phyloP scores from a whole-genome alignment of 148 eudicot genomes.

The Pouteria glomerata region DNA sequence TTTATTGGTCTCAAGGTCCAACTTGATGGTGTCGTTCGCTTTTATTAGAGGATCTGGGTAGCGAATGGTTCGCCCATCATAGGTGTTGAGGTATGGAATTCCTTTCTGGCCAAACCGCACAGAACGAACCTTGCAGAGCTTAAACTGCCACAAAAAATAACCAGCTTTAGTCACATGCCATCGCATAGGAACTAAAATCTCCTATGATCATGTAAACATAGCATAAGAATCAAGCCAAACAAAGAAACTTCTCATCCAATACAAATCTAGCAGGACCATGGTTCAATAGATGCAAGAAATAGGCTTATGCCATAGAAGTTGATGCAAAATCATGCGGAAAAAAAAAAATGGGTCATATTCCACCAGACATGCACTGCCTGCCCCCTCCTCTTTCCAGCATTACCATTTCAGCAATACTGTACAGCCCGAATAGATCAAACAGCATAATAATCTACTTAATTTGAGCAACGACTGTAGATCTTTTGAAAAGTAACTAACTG shows the following conservation, averaged over 20 bases:
- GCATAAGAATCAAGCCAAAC: background rate
- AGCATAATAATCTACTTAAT: background rate
- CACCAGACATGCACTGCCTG: background rate
- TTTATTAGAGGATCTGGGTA: constrained; percentile 57
- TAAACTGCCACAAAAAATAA: constrained; percentile 26
- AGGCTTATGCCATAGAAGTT: too few species aligned
- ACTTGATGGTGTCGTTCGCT: constrained; percentile 54
- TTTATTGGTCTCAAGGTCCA: constrained; percentile 44
- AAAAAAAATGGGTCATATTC: background rate
- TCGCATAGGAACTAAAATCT: background rate
- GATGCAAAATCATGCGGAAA: background rate
- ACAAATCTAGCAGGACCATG: background rate
- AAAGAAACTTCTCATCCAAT: background rate
- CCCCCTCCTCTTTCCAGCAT: background rate
- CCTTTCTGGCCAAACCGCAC: constrained; percentile 57
- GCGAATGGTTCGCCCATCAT: constrained; percentile 54
- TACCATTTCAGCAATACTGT: background rate
- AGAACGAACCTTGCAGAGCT: constrained; percentile 58
- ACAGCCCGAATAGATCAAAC: background rate
- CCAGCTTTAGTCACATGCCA: background rate
- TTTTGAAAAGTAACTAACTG: too few species aligned
- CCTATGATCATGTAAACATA: background rate
- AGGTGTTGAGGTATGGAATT: constrained; percentile 56
- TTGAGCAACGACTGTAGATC: background rate
- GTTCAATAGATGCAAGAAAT: background rate